Evolutionary conservation across 2,329 filamentous ascomycete genomes (phyloP), one percentile per base, ranked within the genome.

Genomic region (Gyromitra esculenta): DNA sequence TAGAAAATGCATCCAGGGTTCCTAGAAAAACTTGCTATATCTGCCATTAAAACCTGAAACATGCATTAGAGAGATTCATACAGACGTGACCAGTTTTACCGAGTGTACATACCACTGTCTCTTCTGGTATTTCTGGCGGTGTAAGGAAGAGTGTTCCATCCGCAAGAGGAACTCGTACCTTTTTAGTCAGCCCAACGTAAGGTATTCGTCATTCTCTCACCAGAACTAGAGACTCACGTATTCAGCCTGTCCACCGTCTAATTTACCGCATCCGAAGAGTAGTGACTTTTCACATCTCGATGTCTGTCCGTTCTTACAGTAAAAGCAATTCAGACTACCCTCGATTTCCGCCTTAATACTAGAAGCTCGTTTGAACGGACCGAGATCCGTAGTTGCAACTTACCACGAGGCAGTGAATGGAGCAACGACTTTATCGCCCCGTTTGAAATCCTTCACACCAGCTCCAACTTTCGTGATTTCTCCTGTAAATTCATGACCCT

Each of bases 401-500:
- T 85, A 92, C 89, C 92, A 95, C 15, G 91, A 93, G 41, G 88
- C 87, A 31, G 93, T 97, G 83, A 97, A 97, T 0, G 94, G 93
- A 31, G 91, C 88, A 21, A 97, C 92, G 41, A 97, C 87, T 80
- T 89, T 89, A 83, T 97, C 94, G 4, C 93, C 94, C 67, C 91
- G 85, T 78, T 89, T 85, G 78, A 97, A 86, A 0, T 87, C 88
- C 80, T 88, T 90, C 59, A 97, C 92, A 1, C 85, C 87, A 15
- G 87, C 85, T 0, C 94, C 94, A 57, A 87, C 85, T 78, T 91
- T 88, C 43, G 90, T 87, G 8, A 97, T 89, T 31, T 86, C 87
- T 4, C 94, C 94, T 1, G 92, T 93, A 82, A 97, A 96, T 82
- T 97, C 94, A 82, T 97, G 94, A 75, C 93, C 92, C 91, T 80